These are phyloP conservation scores for Narthecium ossifragum DNA, from an alignment of 106 monocot genomes.

Conservation along the genomic window DNA sequence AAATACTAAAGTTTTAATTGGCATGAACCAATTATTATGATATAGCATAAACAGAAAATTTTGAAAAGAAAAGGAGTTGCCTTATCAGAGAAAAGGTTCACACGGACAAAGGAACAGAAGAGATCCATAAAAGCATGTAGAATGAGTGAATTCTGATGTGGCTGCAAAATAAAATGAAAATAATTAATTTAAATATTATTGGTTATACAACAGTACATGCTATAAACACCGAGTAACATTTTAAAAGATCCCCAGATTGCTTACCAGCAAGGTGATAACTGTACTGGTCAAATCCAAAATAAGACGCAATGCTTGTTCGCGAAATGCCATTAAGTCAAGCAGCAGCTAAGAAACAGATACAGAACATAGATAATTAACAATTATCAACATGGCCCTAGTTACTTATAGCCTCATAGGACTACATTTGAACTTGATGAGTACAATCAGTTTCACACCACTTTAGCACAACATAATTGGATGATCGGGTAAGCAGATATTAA, in stretches of 20 bases:
- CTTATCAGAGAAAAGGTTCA: conserved; percentile 94
- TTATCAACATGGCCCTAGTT: too few relatives aligned
- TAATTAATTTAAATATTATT: not conserved
- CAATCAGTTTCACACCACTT: too few relatives aligned
- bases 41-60: conserved; percentile 1
- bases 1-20: too few relatives aligned
- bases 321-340: conserved; percentile 98
- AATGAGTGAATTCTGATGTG: conserved; percentile 97
- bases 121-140: conserved; percentile 99
- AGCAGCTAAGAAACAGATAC: conserved; percentile 46
- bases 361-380: too few relatives aligned
- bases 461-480: too few relatives aligned
- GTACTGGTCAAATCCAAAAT: conserved; percentile 98
- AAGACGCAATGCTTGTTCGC: conserved; percentile 87
- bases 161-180: conserved; percentile 44
- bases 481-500: too few relatives aligned
- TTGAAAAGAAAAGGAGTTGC: conserved; percentile 21
- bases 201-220: not conserved
- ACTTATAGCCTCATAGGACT: too few relatives aligned
- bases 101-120: conserved; percentile 91
- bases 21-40: too few relatives aligned
- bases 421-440: too few relatives aligned
- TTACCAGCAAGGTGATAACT: conserved; percentile 93
- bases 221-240: not conserved
- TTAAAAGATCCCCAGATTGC: not conserved